Conservation (phyloP, 208 protist genomes). For the Novymonas esmeraldas region DNA sequence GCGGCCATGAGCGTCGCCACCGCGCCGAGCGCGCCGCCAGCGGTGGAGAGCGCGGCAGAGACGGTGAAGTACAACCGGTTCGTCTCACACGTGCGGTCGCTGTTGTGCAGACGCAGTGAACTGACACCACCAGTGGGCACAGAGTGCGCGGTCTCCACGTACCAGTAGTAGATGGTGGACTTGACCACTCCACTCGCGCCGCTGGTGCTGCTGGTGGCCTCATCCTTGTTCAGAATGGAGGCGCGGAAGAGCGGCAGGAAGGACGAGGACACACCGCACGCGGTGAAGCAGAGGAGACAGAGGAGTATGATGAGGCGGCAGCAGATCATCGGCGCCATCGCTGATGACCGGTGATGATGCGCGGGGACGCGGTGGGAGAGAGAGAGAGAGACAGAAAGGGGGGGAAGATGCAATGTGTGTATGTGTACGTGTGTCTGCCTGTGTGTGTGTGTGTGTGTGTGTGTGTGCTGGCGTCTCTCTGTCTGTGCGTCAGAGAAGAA, state of each 20-base stretch:
- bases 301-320: slow-evolving; percentile 18
- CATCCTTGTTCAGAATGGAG: not conserved
- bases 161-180: slow-evolving; percentile 25
- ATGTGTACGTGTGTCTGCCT: not conserved
- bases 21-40: slow-evolving; percentile 12
- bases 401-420: not conserved
- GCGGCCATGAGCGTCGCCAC: slow-evolving; percentile 24
- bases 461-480: not conserved
- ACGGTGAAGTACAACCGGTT: slow-evolving; percentile 14
- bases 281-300: slow-evolving; percentile 12
- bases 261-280: slow-evolving; percentile 21
- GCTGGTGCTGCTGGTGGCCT: not conserved
- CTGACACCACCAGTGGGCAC: not conserved
- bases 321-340: slow-evolving; percentile 6
- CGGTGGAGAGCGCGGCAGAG: slow-evolving; percentile 23
- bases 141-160: not conserved
- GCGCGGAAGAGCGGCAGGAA: slow-evolving; percentile 24
- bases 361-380: not conserved
- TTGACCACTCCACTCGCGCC: no score
- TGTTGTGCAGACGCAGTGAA: slow-evolving; percentile 8
- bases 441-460: slow-evolving; percentile 1
- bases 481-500: not conserved
- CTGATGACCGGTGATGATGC: not conserved
- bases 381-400: not conserved
- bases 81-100: slow-evolving; percentile 4